Conservation (phyloP, 441 rosid genomes). For the Erysimum cheiri region DNA sequence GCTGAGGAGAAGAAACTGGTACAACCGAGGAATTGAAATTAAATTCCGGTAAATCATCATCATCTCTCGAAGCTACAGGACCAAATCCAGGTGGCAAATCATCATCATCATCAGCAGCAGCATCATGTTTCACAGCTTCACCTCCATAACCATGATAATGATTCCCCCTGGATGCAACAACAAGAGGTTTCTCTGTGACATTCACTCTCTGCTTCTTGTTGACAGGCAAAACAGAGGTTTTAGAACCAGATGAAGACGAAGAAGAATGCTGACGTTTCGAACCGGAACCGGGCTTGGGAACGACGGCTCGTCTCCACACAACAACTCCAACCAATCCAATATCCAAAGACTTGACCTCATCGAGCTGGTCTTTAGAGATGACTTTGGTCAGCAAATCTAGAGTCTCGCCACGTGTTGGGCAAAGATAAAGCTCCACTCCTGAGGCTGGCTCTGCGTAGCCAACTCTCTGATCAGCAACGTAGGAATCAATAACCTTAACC, state of each 20-base stretch:
- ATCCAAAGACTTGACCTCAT: constrained; percentile 62
- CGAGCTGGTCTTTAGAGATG: constrained; percentile 70
- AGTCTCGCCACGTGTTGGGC: constrained; percentile 71
- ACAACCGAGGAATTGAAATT: constrained; percentile 48
- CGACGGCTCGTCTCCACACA: constrained; percentile 88
- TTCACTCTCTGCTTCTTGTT: constrained; percentile 37
- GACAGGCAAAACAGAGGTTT: constrained; percentile 46
- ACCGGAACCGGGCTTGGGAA: constrained; percentile 28
- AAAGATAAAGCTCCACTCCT: constrained; percentile 83
- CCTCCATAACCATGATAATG: constrained; percentile 34
- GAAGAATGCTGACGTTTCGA: constrained; percentile 35
- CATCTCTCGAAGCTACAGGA: constrained; percentile 62
- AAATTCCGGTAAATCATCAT: constrained; percentile 93
- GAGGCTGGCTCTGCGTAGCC: constrained; percentile 85
- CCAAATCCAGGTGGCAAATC: constrained; percentile 98
- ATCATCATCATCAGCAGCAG: constrained; percentile 57
- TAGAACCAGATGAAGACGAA: constrained; percentile 56
- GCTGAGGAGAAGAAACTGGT: constrained; percentile 35
- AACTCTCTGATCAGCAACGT: constrained; percentile 75
- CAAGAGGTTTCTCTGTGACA: constrained; percentile 36
- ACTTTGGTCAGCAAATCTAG: constrained; percentile 65
- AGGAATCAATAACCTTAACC: constrained; percentile 71
- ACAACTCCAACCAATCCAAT: constrained; percentile 88
- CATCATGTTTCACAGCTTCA: constrained; percentile 41
- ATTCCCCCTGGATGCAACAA: constrained; percentile 20